phyloP scores from a whole-genome alignment of 1,284 basidiomycete species.

The Tilletia indica region DNA sequence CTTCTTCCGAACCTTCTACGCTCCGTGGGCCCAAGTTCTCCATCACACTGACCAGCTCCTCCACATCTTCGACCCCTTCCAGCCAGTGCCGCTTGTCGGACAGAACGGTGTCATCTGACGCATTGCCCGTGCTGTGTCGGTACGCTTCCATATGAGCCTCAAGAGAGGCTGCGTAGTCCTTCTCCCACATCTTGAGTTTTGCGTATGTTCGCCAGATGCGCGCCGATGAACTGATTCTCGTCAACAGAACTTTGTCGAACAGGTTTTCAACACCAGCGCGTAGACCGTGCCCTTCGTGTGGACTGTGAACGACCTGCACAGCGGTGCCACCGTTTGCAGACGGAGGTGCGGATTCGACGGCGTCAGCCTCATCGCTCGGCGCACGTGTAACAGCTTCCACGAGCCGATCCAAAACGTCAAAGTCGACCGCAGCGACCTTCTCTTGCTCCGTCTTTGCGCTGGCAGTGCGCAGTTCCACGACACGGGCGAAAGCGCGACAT shows the following conservation, averaged over 20 bases:
- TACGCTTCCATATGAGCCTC: slow-evolving; percentile 41
- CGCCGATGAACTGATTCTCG: slow-evolving; percentile 61
- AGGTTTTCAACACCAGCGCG: slow-evolving; percentile 66
- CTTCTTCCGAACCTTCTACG: slow-evolving; percentile 14
- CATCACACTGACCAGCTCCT: slow-evolving; percentile 68
- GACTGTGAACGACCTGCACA: slow-evolving; percentile 41
- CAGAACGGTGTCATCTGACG: slow-evolving; percentile 22
- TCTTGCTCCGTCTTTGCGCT: slow-evolving; percentile 19
- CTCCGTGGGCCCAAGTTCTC: slow-evolving; percentile 75
- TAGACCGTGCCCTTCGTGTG: slow-evolving; percentile 70
- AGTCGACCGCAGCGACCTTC: slow-evolving; percentile 65
- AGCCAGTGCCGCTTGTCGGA: slow-evolving; percentile 19
- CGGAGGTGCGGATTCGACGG: no score
- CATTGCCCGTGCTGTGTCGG: slow-evolving; percentile 28
- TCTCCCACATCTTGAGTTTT: slow-evolving; percentile 38
- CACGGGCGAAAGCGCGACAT: slow-evolving; percentile 74
- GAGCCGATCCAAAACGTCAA: slow-evolving; percentile 81
- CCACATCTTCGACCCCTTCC: slow-evolving; percentile 34
- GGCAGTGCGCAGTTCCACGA: slow-evolving; percentile 71
- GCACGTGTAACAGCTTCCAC: slow-evolving; percentile 76
- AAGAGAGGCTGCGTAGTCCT: slow-evolving; percentile 31
- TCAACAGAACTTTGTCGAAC: slow-evolving; percentile 74
- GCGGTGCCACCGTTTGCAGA: neutral
- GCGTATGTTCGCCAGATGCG: slow-evolving; percentile 44
- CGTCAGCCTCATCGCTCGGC: slow-evolving; percentile 29